These are phyloP conservation scores for Phaeotremella fagi DNA, from an alignment of 768 basidiomycete species.

Conservation along the genomic window DNA sequence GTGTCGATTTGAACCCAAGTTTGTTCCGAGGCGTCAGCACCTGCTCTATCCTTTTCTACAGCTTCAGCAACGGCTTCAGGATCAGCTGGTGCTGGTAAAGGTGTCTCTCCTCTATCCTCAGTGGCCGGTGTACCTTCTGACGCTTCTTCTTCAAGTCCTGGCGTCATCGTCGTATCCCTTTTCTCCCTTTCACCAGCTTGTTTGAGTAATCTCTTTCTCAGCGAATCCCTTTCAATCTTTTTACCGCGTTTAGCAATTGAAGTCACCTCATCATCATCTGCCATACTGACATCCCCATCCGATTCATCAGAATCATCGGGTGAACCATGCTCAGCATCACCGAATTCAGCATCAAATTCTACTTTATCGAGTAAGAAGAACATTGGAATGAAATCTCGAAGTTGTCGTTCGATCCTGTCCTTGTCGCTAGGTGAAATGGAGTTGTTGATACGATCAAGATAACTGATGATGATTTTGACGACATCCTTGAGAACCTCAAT, in stretches of 20 bases:
- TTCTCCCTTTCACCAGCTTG: conserved; percentile 59
- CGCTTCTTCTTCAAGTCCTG: conserved; percentile 30
- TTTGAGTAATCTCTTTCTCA: conserved; percentile 73
- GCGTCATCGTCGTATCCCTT: conserved; percentile 29
- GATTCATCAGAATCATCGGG: conserved; percentile 63
- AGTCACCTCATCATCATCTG: conserved; percentile 43
- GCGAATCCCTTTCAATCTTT: conserved; percentile 56
- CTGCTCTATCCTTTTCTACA: conserved; percentile 42
- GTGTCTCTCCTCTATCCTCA: conserved; percentile 37
- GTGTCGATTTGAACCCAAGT: conserved; percentile 48
- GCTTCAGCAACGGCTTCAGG: conserved; percentile 40
- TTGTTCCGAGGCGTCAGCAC: conserved; percentile 44
- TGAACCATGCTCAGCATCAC: conserved; percentile 35
- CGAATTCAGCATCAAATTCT: conserved; percentile 52
- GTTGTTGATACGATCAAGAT: conserved; percentile 78
- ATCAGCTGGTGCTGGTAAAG: conserved; percentile 38
- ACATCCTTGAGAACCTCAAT: conserved; percentile 76
- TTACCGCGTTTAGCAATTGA: conserved; percentile 20
- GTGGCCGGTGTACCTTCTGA: conserved; percentile 42
- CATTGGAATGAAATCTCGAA: conserved; percentile 75
- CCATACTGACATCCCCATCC: conserved; percentile 52
- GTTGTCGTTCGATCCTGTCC: conserved; percentile 74
- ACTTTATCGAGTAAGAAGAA: conserved; percentile 58
- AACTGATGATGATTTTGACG: conserved; percentile 82
- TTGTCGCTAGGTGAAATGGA: conserved; percentile 66